Evolutionary conservation across 2,329 filamentous ascomycete species (phyloP), one percentile per base, ranked within the genome.

Genomic region (Colletotrichum sp.): DNA sequence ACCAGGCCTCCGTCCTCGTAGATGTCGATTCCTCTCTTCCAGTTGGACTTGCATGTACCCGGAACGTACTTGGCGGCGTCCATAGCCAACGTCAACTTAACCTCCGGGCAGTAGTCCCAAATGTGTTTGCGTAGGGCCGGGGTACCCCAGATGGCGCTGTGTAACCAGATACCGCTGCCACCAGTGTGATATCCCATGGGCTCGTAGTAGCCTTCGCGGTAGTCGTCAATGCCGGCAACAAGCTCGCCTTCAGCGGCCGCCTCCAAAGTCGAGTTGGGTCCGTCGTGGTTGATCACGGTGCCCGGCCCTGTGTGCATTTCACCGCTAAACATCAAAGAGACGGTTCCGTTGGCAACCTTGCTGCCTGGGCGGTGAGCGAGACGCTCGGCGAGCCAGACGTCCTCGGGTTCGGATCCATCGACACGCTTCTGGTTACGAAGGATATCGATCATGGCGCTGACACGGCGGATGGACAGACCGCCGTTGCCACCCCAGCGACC

Each of bases 161-260:
- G 87, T 22, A 91, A 81, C 69, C 80, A 85, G 15, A 80, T 80
- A 64, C 90, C 90, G 70, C 86, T 87, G 9, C 87, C 87, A 27
- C 89, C 89, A 2, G 88, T 89, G 80, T 92, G 90, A 80, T 90
- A 92, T 59, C 90, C 90, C 90, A 92, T 90, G 16, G 90, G 90
- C 80, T 90, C 86, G 80, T 90, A 90, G 79, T 87, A 88, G 16
- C 89, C 88, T n/a, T 86, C 79, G 19, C 89, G 85, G 87, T 87
- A 90, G 79, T 87, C 85, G 80, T 90, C 88, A 52, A 90, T 81
- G 9, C 85, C 88, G 57, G 83, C 78, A 49, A 88, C 81, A 57
- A 83, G 82, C 30, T 83, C 82, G 39, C 82, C 83, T 8, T 80
- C 77, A 19, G 78, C 75, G 12, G 82, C 80, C 5, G 83, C 84